Base-by-base conservation (phyloP, 208 protist genomes). In the Vickermania ingenoplastis region DNA sequence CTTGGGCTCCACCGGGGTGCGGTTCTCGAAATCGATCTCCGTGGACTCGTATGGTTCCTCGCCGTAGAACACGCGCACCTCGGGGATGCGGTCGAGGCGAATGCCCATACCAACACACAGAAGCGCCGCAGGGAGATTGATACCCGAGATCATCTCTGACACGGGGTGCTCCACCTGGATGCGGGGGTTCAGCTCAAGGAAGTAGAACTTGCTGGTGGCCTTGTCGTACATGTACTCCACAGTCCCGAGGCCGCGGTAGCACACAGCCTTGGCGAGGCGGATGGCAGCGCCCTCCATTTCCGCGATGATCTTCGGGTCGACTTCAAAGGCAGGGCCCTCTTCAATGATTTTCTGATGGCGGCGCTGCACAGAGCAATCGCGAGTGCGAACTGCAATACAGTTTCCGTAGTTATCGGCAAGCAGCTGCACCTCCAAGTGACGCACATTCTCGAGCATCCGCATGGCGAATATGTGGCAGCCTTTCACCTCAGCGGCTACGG, bases 271-370 rank as follows among this genome's bases (percentile, higher is more conserved):
- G 23, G 96, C 95, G 23, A 99, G 84, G 17, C 78, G 76, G 17
- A 98, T 88, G 26, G 97, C 97, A 0, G 92, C 83, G 4, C 29
- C 31, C 64, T 98, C 96, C 97, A 99, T 99, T 13, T 67, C 69
- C 3, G 53, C 17, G 62, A 96, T 87, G 48, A 91, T 76, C 4
- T 85, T 70, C 5, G 73, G 71, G n/a, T 82, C 57, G 5, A 95
- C 93, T 13, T 80, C 81, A 54, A 91, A 80, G 0, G 89, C 92
- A 22, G 97, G 97, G 11, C 97, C 97, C 66, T 99, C 95, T 64
- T 99, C 97, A 65, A 99, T 97, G 63, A 98, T 97, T 75, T 98
- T 98, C 73, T 99, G 97, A 65, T 98, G 96, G 36, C 97, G 89
- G 23, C 97, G 82, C 77, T 99, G 97, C n/a, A 98, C 96, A 11